Conservation (phyloP, 2,329 filamentous ascomycete species). For the Ilyonectria robusta region DNA sequence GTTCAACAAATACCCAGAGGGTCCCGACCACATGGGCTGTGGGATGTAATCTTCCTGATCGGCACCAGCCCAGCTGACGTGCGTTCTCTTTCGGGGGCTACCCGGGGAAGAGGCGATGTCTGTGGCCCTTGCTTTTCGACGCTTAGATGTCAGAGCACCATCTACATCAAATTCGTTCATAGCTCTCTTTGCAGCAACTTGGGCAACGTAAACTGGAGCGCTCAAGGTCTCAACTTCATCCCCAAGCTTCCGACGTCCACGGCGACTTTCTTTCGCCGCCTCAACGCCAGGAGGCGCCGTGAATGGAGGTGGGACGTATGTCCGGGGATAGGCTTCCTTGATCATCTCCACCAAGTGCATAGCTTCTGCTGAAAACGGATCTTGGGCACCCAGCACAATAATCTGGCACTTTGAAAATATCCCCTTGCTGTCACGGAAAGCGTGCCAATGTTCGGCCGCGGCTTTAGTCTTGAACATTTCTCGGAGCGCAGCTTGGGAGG, state of each 20-base stretch:
- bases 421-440: constrained; percentile 58
- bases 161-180: constrained; percentile 43
- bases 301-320: constrained; percentile 48
- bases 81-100: constrained; percentile 25
- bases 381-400: constrained; percentile 58
- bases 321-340: constrained; percentile 60
- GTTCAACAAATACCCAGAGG: constrained; percentile 32
- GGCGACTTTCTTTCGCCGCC: constrained; percentile 40
- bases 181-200: constrained; percentile 52
- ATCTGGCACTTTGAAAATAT: constrained; percentile 61
- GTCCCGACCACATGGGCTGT: constrained; percentile 36
- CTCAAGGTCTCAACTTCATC: constrained; percentile 64
- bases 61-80: constrained; percentile 27
- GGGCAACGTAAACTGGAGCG: constrained; percentile 65
- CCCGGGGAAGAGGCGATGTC: constrained; percentile 14
- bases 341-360: constrained; percentile 62
- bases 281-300: constrained; percentile 32
- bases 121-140: constrained; percentile 37
- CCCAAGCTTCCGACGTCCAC: constrained; percentile 56
- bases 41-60: constrained; percentile 32
- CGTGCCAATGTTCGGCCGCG: constrained; percentile 60
- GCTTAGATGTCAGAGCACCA: constrained; percentile 37
- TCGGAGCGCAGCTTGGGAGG: constrained; percentile 56
- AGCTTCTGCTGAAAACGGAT: constrained; percentile 59
- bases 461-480: constrained; percentile 54